These are phyloP conservation scores for Paraconiothyrium brasiliense DNA, from an alignment of 2,329 filamentous ascomycete genomes.

Conservation along the genomic window DNA sequence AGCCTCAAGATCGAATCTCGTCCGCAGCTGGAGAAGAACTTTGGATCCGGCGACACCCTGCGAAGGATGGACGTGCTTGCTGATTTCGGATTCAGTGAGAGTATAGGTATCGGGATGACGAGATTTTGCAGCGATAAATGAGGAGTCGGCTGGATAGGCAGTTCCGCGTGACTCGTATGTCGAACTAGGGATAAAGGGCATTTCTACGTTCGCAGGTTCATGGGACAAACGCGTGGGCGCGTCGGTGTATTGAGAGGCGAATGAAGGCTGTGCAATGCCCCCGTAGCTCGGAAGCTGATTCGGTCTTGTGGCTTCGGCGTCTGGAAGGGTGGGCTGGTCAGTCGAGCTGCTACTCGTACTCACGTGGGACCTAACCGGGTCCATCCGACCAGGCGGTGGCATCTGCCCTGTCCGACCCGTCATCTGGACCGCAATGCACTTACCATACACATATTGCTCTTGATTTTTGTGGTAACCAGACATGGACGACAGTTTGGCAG, in stretches of 20 bases:
- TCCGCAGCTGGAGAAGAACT: slow-evolving; percentile 77
- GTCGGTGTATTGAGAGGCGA: slow-evolving; percentile 59
- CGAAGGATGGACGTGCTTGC: slow-evolving; percentile 70
- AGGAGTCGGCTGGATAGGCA: slow-evolving; percentile 58
- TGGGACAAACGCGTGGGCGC: slow-evolving; percentile 61
- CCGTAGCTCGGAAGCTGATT: slow-evolving; percentile 65
- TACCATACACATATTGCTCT: slow-evolving; percentile 82
- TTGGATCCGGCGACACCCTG: slow-evolving; percentile 75
- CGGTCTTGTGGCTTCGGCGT: slow-evolving; percentile 68
- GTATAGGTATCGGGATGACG: slow-evolving; percentile 62
- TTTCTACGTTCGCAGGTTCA: slow-evolving; percentile 56
- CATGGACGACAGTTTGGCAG: slow-evolving; percentile 72
- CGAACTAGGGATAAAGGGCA: slow-evolving; percentile 58
- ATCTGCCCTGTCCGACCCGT: slow-evolving; percentile 45
- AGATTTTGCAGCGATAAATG: slow-evolving; percentile 66
- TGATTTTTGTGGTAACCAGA: slow-evolving; percentile 82
- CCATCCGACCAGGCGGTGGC: slow-evolving; percentile 48
- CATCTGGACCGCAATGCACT: slow-evolving; percentile 60
- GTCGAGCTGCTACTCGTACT: slow-evolving; percentile 50
- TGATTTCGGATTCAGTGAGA: slow-evolving; percentile 64
- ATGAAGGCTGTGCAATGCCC: slow-evolving; percentile 60
- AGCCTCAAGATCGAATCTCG: slow-evolving; percentile 76
- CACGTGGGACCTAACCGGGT: slow-evolving; percentile 49
- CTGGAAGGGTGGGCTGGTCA: slow-evolving; percentile 59
- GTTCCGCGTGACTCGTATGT: slow-evolving; percentile 59